phyloP scores from a whole-genome alignment of 345 rosid species.

The Jatropha curcas region DNA sequence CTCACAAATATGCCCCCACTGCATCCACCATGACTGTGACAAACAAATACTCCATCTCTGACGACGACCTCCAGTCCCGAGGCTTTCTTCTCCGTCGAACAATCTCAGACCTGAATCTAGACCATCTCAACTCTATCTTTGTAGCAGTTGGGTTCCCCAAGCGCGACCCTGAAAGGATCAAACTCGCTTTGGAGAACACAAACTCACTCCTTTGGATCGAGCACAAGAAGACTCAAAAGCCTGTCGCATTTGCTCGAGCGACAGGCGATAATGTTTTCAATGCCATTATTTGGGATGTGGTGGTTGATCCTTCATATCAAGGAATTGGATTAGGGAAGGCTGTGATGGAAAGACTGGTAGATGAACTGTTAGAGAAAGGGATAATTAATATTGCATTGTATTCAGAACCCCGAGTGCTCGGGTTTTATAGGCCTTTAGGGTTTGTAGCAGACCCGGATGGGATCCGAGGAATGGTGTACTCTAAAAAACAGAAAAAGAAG shows the following conservation, averaged over 20 bases:
- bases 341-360: constrained; percentile 75
- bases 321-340: constrained; percentile 87
- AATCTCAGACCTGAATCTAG: no score
- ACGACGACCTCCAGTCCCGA: no score
- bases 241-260: constrained; percentile 89
- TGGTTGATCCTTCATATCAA: constrained; percentile 85
- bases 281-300: constrained; percentile 96
- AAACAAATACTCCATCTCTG: no score
- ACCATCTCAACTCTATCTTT: no score
- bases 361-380: constrained; percentile 56
- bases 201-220: constrained; percentile 70
- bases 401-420: constrained; percentile 90
- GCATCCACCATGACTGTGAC: neutral
- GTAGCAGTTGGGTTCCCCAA: constrained; percentile 4
- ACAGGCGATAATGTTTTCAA: constrained; percentile 88
- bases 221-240: constrained; percentile 54
- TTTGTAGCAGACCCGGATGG: constrained; percentile 94
- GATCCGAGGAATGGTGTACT: constrained; percentile 86
- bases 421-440: constrained; percentile 84
- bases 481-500: constrained; percentile 53
- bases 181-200: constrained; percentile 68
- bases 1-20: neutral
- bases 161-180: constrained; percentile 74
- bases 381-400: constrained; percentile 73
- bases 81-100: no score